Conservation (phyloP, 139 green algal genomes). For the Pedinophyceae sp. region DNA sequence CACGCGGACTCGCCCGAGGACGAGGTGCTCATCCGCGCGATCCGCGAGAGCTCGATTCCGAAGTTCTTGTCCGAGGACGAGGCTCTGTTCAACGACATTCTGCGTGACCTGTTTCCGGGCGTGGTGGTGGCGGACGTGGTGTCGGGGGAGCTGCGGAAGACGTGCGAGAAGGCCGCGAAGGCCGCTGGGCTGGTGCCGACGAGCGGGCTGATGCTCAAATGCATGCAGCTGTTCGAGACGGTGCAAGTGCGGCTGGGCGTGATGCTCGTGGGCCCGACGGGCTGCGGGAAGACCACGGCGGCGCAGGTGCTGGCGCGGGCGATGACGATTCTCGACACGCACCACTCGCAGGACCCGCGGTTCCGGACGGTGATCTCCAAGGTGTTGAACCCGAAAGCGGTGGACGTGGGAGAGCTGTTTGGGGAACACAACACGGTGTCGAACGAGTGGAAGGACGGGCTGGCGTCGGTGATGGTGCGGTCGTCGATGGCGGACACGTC, state of each 20-base stretch:
- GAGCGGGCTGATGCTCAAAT: slow-evolving; percentile 7
- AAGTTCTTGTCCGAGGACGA: slow-evolving; percentile 28
- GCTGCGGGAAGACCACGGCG: slow-evolving; percentile 3
- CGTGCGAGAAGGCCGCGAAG: background rate
- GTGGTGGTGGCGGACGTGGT: slow-evolving; percentile 10
- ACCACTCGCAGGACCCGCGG: background rate
- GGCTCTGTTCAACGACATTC: slow-evolving; percentile 20
- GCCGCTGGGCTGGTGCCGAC: background rate
- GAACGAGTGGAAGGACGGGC: slow-evolving; percentile 72
- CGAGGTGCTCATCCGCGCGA: slow-evolving; percentile 18
- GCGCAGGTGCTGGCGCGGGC: slow-evolving; percentile 1
- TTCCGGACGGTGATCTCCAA: background rate
- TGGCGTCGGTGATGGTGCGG: background rate
- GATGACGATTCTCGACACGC: background rate
- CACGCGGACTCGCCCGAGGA: slow-evolving; percentile 11
- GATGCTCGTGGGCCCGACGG: slow-evolving; percentile 9
- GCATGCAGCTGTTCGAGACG: slow-evolving; percentile 9
- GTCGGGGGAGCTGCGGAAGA: slow-evolving; percentile 3
- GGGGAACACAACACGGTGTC: slow-evolving; percentile 72
- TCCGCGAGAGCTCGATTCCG: slow-evolving; percentile 24
- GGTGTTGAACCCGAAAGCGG: slow-evolving; percentile 70
- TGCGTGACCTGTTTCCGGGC: slow-evolving; percentile 21
- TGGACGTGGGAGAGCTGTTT: slow-evolving; percentile 80
- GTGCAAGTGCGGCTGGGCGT: slow-evolving; percentile 4
- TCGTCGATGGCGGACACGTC: slow-evolving; percentile 5